Conservation (phyloP, 306 rosid species). For the Ziziphus jujuba region DNA sequence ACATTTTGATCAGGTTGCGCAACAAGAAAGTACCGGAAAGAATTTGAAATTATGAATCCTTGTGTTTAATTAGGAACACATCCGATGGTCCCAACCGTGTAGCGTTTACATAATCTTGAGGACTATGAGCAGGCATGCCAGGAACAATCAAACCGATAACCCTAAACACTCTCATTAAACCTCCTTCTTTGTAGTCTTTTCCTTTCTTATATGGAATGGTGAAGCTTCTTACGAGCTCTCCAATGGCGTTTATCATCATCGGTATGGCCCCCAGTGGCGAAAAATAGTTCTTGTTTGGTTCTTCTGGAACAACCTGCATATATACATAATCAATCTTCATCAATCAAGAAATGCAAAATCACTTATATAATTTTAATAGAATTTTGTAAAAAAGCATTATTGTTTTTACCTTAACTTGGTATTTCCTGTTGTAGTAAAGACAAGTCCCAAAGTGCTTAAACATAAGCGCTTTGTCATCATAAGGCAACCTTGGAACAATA, state of each 20-base stretch:
- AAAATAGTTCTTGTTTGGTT: conserved; percentile 70
- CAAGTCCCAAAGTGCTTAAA: conserved; percentile 84
- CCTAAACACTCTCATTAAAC: conserved; percentile 45
- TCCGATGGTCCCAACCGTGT: conserved; percentile 47
- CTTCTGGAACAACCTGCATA: conserved; percentile 58
- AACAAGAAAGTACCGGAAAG: too few relatives aligned
- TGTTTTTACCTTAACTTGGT: conserved; percentile 39
- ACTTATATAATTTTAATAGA: too few relatives aligned
- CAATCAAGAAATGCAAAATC: background rate
- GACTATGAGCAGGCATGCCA: conserved; percentile 58
- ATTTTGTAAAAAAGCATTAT: too few relatives aligned
- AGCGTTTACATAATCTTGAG: conserved; percentile 72
- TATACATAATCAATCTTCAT: background rate
- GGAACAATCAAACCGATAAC: conserved; percentile 53
- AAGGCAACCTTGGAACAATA: conserved; percentile 71
- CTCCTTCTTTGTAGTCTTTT: conserved; percentile 51
- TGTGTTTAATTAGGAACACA: background rate
- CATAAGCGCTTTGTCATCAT: conserved; percentile 51
- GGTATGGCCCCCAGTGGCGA: conserved; percentile 39
- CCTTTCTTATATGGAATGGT: conserved; percentile 40
- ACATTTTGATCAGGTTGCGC: too few relatives aligned
- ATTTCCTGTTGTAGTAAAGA: conserved; percentile 53
- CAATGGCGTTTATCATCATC: conserved; percentile 39
- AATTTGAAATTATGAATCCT: background rate
- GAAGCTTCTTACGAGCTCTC: conserved; percentile 74